These are phyloP conservation scores for Starmerella sp. DNA, from an alignment of 805 yeast genomes.

Conservation along the genomic window DNA sequence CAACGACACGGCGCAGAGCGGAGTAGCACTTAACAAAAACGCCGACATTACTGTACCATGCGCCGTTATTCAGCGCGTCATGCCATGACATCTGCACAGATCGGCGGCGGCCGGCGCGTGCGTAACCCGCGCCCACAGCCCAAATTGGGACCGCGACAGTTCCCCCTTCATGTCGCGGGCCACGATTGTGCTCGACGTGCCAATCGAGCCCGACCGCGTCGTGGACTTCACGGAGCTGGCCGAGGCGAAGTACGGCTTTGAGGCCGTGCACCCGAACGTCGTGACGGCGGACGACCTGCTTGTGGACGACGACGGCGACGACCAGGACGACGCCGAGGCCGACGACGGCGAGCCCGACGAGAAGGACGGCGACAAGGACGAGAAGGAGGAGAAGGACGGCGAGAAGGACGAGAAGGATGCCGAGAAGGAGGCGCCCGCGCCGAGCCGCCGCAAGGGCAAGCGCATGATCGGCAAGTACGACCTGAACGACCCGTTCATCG, in stretches of 20 bases:
- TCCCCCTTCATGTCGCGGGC: neutral
- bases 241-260: slow-evolving; percentile 78
- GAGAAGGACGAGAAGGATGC: neutral
- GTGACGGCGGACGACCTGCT: slow-evolving; percentile 41
- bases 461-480: slow-evolving; percentile 50
- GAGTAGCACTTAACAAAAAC: too few species aligned
- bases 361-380: neutral
- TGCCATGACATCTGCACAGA: too few species aligned
- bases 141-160: too few species aligned
- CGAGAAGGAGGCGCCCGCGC: neutral
- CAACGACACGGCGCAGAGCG: too few species aligned
- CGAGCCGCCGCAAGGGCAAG: slow-evolving; percentile 18
- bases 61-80: too few species aligned
- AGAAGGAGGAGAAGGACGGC: neutral
- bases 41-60: too few species aligned
- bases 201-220: slow-evolving; percentile 34
- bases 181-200: slow-evolving; percentile 17
- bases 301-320: slow-evolving; percentile 42
- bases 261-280: slow-evolving; percentile 57
- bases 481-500: slow-evolving; percentile 87
- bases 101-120: neutral
- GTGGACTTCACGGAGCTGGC: slow-evolving; percentile 60
- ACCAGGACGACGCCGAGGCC: slow-evolving; percentile 22
- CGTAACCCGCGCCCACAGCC: neutral
- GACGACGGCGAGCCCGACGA: slow-evolving; percentile 3